These are phyloP conservation scores for Alternaria rosae DNA, from an alignment of 2,329 filamentous ascomycete genomes.

Conservation along the genomic window DNA sequence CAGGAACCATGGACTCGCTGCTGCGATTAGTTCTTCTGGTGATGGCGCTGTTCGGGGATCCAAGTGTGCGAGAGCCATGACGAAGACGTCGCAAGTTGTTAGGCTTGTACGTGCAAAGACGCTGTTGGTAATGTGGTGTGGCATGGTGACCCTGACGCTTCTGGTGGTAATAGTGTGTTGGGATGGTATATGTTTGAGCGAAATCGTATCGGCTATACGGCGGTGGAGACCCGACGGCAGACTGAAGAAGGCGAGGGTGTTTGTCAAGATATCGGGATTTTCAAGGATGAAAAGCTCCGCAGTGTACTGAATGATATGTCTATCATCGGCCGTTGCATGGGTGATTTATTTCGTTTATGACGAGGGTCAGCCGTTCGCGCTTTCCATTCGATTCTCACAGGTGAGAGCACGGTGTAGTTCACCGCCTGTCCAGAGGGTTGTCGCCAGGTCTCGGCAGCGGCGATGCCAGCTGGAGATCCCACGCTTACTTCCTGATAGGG, in stretches of 20 bases:
- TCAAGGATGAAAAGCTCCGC: neutral
- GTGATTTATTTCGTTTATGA: neutral
- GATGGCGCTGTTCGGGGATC: constrained; percentile 27
- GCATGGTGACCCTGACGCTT: constrained; percentile 24
- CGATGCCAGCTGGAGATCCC: constrained; percentile 6
- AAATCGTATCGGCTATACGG: neutral
- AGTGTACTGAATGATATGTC: neutral
- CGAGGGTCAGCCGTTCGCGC: neutral
- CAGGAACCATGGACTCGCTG: constrained; percentile 43
- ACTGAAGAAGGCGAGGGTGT: neutral
- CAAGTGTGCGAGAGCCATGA: constrained; percentile 39
- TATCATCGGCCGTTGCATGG: neutral
- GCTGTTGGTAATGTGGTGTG: constrained; percentile 35
- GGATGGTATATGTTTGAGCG: neutral
- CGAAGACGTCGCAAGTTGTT: constrained; percentile 45
- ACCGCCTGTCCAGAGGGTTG: constrained; percentile 15
- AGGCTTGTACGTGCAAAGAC: constrained; percentile 43
- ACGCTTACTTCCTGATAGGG: constrained; percentile 3
- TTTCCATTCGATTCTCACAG: neutral
- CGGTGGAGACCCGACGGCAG: neutral
- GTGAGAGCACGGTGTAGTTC: constrained; percentile 21
- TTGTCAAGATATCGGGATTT: neutral
- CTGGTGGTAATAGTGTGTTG: neutral
- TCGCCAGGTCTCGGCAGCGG: neutral
- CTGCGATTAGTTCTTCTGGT: constrained; percentile 40